Conservation (phyloP, 352 stramenopile species). For the Thraustochytrium striatum region DNA sequence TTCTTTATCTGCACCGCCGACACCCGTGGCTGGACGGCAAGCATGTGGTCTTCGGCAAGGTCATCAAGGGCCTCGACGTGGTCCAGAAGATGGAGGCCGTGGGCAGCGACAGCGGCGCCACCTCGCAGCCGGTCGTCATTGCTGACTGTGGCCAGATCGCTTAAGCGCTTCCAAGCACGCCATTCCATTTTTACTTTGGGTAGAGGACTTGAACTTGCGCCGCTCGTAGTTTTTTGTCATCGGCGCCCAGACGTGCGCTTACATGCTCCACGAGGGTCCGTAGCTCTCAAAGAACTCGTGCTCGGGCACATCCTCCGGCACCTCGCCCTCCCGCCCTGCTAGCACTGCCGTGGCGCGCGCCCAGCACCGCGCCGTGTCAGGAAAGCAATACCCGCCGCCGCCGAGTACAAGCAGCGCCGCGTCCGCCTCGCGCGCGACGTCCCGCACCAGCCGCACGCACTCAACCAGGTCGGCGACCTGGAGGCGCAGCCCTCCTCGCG, state of each 20-base stretch:
- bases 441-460: conserved; percentile 56
- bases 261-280: conserved; percentile 36
- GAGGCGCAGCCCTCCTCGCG: conserved; percentile 62
- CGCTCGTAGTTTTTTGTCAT: no score
- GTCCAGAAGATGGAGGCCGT: conserved; percentile 92
- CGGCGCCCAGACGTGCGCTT: no score
- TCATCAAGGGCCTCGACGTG: conserved; percentile 90
- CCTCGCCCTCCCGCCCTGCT: conserved; percentile 42
- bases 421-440: conserved; percentile 46
- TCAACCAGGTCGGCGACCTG: conserved; percentile 56
- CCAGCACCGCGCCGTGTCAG: conserved; percentile 84
- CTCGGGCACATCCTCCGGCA: conserved; percentile 55
- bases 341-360: conserved; percentile 86
- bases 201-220: background rate
- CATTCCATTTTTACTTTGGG: background rate
- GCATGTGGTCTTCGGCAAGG: conserved; percentile 89
- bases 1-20: conserved; percentile 94
- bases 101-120: conserved; percentile 83
- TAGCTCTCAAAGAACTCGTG: conserved; percentile 62
- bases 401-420: conserved; percentile 68
- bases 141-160: conserved; percentile 79
- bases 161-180: conserved; percentile 19
- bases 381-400: conserved; percentile 74
- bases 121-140: conserved; percentile 81
- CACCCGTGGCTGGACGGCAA: conserved; percentile 90